Evolutionary conservation across 352 stramenopile species (phyloP), one percentile per base, ranked within the genome.

Genomic region (Phytophthora cryptogea): DNA sequence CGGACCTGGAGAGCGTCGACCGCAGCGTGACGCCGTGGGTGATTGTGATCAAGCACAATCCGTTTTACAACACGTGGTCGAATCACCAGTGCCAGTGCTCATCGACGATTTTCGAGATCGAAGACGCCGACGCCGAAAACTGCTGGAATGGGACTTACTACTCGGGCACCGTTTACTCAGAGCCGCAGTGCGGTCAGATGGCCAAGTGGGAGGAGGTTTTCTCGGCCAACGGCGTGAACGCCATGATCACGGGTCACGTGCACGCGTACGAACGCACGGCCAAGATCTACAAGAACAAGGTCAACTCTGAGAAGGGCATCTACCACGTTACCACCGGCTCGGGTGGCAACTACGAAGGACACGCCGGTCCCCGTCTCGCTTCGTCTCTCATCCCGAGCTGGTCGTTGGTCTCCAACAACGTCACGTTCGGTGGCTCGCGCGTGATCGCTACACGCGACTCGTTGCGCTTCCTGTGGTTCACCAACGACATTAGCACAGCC

Each of bases 21-120:
- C 66, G 88, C 46, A 76, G 23, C 3, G 39, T 72, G 10, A 95
- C 83, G 2, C 90, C 90, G 17, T 97, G 88, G 88, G 58, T 96
- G 4, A 55, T 96, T 26, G 54, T 97, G 13, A 77, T 93, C 53
- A 76, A 74, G 23, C 88, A 96, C 66, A 76, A 82, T 40, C 80
- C 82, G 3, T 86, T 57, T 39, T 90, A 90, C 67, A 89, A 86
- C 62, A 78, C 64, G 17, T 89, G 82, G 73, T 64, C 36, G 10
- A 70, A 78, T 49, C 82, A 90, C 58, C 76, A 90, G 58, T 82
- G 73, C 32, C 68, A 75, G 20, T 82, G 69, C 31, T 74, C 68
- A 35, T 55, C 66, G 14, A 77, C 62, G 5, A 68, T 73, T 49
- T 82, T 79, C 37, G 66, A 72, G 2, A 75, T 79, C 28, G 47